These are phyloP conservation scores for Trichomonas vaginalis DNA, from an alignment of 208 protist species.

Conservation along the genomic window DNA sequence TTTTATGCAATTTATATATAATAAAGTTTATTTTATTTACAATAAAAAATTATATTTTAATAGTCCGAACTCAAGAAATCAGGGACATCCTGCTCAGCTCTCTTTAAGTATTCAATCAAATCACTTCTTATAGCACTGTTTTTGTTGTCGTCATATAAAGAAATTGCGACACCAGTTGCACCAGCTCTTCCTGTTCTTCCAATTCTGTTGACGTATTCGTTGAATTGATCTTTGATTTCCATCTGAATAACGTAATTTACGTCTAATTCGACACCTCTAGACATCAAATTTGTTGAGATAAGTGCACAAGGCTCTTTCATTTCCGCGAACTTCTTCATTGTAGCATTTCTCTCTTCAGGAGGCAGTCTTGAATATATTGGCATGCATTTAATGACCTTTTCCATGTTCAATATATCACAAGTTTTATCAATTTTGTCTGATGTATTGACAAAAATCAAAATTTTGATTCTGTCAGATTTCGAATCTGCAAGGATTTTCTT, in stretches of 20 bases:
- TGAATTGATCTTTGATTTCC: conserved; percentile 93
- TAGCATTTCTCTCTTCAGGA: conserved; percentile 53
- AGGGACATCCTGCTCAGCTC: not conserved
- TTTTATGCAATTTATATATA: too few species aligned
- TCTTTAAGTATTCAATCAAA: not conserved
- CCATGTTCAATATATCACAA: not conserved
- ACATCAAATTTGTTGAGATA: conserved; percentile 56
- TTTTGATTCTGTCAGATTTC: conserved; percentile 64
- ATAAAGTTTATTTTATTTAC: too few species aligned
- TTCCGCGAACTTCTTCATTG: conserved; percentile 43
- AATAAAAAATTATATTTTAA: too few species aligned
- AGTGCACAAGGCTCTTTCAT: conserved; percentile 55
- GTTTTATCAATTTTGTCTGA: conserved; percentile 56
- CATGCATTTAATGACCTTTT: not conserved
- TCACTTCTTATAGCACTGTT: not conserved
- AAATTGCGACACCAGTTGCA: conserved; percentile 64
- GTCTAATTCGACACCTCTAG: conserved; percentile 80
- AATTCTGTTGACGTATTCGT: conserved; percentile 66
- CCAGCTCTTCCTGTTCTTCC: conserved; percentile 66
- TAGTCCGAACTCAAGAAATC: not conserved
- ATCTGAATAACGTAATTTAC: conserved; percentile 95
- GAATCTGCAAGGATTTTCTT: conserved; percentile 67
- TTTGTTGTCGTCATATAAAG: conserved; percentile 57
- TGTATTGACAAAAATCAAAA: conserved; percentile 59
- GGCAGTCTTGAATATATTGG: conserved; percentile 53